Evolutionary conservation across 2,329 filamentous ascomycete genomes (phyloP).

Genomic region (Penicillium sp.): DNA sequence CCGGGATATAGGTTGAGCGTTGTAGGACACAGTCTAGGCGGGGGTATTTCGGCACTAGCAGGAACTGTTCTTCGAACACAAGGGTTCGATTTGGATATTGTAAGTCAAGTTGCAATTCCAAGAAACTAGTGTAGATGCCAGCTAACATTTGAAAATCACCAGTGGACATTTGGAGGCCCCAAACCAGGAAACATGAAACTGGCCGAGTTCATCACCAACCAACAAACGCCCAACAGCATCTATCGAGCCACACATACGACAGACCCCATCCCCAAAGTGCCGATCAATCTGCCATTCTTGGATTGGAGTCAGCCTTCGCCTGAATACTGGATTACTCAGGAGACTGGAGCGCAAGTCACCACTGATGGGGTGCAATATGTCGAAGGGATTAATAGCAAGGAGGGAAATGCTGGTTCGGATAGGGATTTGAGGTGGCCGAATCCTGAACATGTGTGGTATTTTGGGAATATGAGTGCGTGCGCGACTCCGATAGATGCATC

Average conservation of each 20-base stretch:
- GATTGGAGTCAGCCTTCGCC: conserved; percentile 3
- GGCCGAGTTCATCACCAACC: conserved; percentile 2
- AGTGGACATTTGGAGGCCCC: conserved; percentile 1
- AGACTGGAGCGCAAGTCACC: not conserved
- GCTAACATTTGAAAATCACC: not conserved
- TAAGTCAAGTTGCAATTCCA: not conserved
- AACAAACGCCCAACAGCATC: not conserved
- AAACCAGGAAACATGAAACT: conserved; percentile 1
- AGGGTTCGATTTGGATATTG: not conserved
- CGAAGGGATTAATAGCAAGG: not conserved
- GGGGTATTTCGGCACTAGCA: not conserved
- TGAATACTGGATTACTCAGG: conserved; percentile 1
- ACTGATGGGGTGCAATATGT: not conserved
- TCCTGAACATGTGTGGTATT: conserved; percentile 3
- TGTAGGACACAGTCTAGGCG: not conserved
- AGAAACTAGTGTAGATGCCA: not conserved
- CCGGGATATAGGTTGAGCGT: not conserved
- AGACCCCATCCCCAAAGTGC: not conserved
- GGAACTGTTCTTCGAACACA: not conserved
- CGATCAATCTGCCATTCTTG: not conserved
- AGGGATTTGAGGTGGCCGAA: not conserved
- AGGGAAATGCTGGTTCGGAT: not conserved
- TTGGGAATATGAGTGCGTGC: not conserved
- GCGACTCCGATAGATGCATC: not conserved
- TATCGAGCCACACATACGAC: not conserved